A percentile compares a stretch with the other conserved stretches of the same genome.
Evolutionary conservation across 164 flowering plant species (phyloP).

Genomic region (Magnolia sinica): DNA sequence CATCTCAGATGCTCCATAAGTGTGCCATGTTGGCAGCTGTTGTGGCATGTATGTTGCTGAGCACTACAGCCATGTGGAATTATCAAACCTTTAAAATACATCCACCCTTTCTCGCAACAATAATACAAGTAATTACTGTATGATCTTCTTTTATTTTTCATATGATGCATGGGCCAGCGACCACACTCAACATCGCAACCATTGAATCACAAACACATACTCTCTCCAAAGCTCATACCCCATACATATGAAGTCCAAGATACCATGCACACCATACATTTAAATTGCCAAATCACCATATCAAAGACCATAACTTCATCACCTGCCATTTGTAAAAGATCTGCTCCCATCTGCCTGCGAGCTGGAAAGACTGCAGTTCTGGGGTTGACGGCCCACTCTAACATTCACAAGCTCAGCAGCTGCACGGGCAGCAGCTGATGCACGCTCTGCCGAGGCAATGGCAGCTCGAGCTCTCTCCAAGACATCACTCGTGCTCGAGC

Average conservation of each 20-base stretch:
- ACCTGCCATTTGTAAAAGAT: not conserved
- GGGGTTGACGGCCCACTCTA: slow-evolving; percentile 26
- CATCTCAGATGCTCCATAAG: too few relatives aligned
- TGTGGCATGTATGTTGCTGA: too few relatives aligned
- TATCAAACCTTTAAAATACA: too few relatives aligned
- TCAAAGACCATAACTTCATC: not conserved
- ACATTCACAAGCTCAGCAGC: slow-evolving; percentile 70
- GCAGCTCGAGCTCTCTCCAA: slow-evolving; percentile 81
- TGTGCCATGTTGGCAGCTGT: too few relatives aligned
- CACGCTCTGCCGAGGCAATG: slow-evolving; percentile 84
- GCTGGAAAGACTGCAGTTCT: slow-evolving; percentile 15
- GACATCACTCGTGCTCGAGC: slow-evolving; percentile 48
- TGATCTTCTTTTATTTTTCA: not conserved
- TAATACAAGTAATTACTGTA: too few relatives aligned
- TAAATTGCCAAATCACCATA: not conserved
- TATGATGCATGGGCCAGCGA: not conserved
- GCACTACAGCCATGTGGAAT: too few relatives aligned
- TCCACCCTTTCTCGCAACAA: too few relatives aligned
- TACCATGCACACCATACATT: not conserved
- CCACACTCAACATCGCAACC: not conserved
- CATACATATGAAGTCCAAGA: not conserved
- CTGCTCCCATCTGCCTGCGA: not conserved
- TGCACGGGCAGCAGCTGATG: slow-evolving; percentile 81
- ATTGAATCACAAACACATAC: not conserved
- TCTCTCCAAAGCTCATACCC: not conserved